phyloP scores from a whole-genome alignment of 2,329 filamentous ascomycete species.

The Diaporthe destruens region DNA sequence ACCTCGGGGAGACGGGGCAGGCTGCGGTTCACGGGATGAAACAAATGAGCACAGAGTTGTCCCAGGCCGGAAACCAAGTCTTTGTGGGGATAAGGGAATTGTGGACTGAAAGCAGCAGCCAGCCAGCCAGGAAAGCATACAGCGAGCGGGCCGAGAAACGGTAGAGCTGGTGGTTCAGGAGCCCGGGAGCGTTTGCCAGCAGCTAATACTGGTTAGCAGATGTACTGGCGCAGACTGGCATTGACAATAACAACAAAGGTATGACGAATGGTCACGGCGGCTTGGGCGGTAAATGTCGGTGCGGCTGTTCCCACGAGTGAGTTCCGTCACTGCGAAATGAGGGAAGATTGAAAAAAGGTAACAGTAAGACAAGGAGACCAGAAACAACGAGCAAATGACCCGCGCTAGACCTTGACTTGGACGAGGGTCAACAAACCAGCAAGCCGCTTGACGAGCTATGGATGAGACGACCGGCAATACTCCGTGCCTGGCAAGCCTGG shows the following conservation, averaged over 20 bases:
- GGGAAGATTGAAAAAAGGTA: background rate
- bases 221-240: slow-evolving; percentile 22
- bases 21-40: slow-evolving; percentile 4
- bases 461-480: slow-evolving; percentile 1
- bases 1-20: slow-evolving; percentile 14
- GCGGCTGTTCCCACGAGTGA: background rate
- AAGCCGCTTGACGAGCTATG: slow-evolving; percentile 21
- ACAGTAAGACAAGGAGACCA: slow-evolving; percentile 13
- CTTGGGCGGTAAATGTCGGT: background rate
- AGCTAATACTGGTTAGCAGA: background rate
- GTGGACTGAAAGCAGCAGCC: slow-evolving; percentile 1
- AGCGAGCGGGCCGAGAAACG: background rate
- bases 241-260: slow-evolving; percentile 23
- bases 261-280: slow-evolving; percentile 13
- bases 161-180: background rate
- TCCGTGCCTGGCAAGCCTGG: slow-evolving; percentile 12
- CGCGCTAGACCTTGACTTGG: slow-evolving; percentile 15
- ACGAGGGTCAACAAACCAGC: slow-evolving; percentile 2
- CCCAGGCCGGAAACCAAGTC: background rate
- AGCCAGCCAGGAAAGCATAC: background rate
- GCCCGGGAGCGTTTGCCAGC: background rate
- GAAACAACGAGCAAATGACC: slow-evolving; percentile 14
- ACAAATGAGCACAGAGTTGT: background rate
- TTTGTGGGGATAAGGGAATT: slow-evolving; percentile 15
- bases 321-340: slow-evolving; percentile 1